Evolutionary conservation across 1,284 basidiomycete genomes (phyloP).

Genomic region (Moesziomyces parantarcticus): DNA sequence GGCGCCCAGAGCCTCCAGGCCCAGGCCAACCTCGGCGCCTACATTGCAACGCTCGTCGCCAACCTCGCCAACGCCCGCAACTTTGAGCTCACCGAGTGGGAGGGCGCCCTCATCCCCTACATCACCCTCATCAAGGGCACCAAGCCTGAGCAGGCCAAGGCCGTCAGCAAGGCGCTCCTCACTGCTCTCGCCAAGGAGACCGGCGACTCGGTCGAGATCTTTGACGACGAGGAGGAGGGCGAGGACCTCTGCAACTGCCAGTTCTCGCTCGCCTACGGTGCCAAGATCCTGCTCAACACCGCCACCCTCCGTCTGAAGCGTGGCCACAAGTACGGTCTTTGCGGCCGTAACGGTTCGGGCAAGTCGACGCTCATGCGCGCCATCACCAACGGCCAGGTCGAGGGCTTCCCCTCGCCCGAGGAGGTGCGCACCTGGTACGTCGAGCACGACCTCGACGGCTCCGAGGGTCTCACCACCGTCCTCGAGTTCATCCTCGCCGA

Average conservation of each 20-base stretch:
- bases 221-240: slow-evolving; percentile 68
- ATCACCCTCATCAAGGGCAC: slow-evolving; percentile 63
- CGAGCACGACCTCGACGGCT: slow-evolving; percentile 68
- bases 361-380: slow-evolving; percentile 68
- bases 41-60: slow-evolving; percentile 64
- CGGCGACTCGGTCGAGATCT: slow-evolving; percentile 66
- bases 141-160: slow-evolving; percentile 57
- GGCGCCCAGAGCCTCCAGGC: slow-evolving; percentile 55
- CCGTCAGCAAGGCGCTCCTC: slow-evolving; percentile 56
- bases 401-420: slow-evolving; percentile 68
- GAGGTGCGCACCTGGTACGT: slow-evolving; percentile 68
- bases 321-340: slow-evolving; percentile 68
- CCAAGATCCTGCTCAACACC: slow-evolving; percentile 68
- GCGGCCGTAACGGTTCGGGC: slow-evolving; percentile 68
- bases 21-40: slow-evolving; percentile 52
- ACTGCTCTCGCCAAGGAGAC: slow-evolving; percentile 63
- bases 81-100: slow-evolving; percentile 68
- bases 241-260: slow-evolving; percentile 68
- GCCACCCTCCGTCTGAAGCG: slow-evolving; percentile 68
- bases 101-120: slow-evolving; percentile 63
- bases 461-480: slow-evolving; percentile 66
- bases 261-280: slow-evolving; percentile 68
- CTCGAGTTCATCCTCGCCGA: slow-evolving; percentile 66
- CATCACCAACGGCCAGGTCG: slow-evolving; percentile 68
- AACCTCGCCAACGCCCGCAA: slow-evolving; percentile 67